Percentiles rank a stretch among this genome's conserved stretches.
Conservation (phyloP, 2,329 filamentous ascomycete species). For the Aspergillus melleus region DNA sequence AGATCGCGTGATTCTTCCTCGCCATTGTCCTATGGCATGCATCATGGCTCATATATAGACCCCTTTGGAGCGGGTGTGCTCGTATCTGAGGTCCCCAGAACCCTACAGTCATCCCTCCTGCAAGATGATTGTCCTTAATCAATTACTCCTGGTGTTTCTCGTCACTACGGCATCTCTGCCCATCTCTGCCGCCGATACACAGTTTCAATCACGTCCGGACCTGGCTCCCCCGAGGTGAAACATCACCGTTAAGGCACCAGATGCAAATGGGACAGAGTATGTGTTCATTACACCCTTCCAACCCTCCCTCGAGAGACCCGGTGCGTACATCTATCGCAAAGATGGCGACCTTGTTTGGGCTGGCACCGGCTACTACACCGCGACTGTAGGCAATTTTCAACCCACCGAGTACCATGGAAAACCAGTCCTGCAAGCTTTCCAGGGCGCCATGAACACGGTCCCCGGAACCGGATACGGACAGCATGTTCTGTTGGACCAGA, state of each 20-base stretch:
- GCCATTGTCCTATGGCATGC: background rate
- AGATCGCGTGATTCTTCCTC: background rate
- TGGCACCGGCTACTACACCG: slow-evolving; percentile 50
- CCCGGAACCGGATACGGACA: slow-evolving; percentile 55
- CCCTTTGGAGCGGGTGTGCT: background rate
- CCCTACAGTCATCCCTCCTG: background rate
- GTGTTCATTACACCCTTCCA: slow-evolving; percentile 33
- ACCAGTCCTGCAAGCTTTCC: slow-evolving; percentile 53
- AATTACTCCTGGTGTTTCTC: background rate
- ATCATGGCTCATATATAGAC: background rate
- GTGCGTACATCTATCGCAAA: slow-evolving; percentile 54
- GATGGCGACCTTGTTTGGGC: slow-evolving; percentile 57
- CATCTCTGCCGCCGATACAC: background rate
- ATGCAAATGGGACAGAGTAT: slow-evolving; percentile 27
- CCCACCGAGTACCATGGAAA: slow-evolving; percentile 45
- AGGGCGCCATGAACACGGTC: slow-evolving; percentile 49
- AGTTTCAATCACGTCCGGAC: slow-evolving; percentile 8
- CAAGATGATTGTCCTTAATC: background rate
- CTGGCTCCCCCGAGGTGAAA: slow-evolving; percentile 8
- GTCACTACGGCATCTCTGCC: background rate
- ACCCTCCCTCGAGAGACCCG: slow-evolving; percentile 46
- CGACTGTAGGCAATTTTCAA: slow-evolving; percentile 54
- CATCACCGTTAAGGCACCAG: slow-evolving; percentile 30
- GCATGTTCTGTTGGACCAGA: slow-evolving; percentile 50
- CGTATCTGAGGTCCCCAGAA: background rate